A percentile compares a stretch with the other conserved stretches of the same genome.
phyloP scores from a whole-genome alignment of 768 basidiomycete species.

The Pisolithus tinctorius region DNA sequence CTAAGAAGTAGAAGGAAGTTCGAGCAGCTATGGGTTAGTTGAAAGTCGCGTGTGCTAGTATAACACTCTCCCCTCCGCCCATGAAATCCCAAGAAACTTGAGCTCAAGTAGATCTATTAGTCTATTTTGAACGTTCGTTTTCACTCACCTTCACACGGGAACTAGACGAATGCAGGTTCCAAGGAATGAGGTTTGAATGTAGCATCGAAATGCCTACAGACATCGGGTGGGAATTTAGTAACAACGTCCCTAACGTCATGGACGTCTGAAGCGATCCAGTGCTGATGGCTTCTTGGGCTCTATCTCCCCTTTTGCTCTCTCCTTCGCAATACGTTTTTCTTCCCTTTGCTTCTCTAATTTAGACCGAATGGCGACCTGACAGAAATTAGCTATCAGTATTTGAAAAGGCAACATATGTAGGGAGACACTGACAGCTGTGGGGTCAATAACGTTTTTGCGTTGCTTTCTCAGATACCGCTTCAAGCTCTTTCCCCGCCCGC shows the following conservation, averaged over 20 bases:
- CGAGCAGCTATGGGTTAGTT: neutral
- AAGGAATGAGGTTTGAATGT: neutral
- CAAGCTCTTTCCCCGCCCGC: slow-evolving; percentile 80
- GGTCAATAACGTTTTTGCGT: slow-evolving; percentile 92
- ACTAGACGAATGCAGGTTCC: too few species aligned
- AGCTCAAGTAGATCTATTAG: too few species aligned
- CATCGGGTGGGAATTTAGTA: neutral
- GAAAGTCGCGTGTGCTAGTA: neutral
- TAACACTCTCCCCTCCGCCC: neutral
- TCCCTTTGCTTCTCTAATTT: slow-evolving; percentile 57
- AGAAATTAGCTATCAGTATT: neutral
- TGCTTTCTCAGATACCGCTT: slow-evolving; percentile 87
- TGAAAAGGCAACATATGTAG: neutral
- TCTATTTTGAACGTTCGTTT: too few species aligned
- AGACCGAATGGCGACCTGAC: slow-evolving; percentile 54
- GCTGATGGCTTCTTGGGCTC: slow-evolving; percentile 28
- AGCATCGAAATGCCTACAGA: neutral
- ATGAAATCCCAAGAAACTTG: neutral
- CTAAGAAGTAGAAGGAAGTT: neutral
- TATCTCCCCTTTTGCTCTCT: slow-evolving; percentile 27
- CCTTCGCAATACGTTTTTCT: slow-evolving; percentile 32
- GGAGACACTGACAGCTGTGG: slow-evolving; percentile 47
- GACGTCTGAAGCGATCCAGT: slow-evolving; percentile 28
- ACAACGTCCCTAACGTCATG: slow-evolving; percentile 8
- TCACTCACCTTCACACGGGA: neutral